A percentile compares a stretch with the other conserved stretches of the same genome.
Conservation (phyloP, 2,329 filamentous ascomycete genomes). For the Pseudogymnoascus sp. region DNA sequence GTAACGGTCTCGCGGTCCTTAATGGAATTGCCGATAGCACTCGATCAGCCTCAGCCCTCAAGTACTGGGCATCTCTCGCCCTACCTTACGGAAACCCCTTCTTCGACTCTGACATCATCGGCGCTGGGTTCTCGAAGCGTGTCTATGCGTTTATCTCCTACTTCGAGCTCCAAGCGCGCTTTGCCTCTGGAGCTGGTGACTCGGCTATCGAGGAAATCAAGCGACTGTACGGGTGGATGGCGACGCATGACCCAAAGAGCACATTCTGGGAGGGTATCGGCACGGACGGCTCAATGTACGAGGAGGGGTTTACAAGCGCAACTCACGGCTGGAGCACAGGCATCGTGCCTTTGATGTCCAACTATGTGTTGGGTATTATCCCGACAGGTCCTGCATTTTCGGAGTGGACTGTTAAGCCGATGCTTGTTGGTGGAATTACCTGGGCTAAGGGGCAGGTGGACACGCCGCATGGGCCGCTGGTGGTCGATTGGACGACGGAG, state of each 20-base stretch:
- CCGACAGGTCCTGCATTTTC: slow-evolving; percentile 38
- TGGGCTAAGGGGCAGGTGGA: slow-evolving; percentile 39
- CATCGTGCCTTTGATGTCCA: slow-evolving; percentile 38
- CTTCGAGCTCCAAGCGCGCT: slow-evolving; percentile 44
- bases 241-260: slow-evolving; percentile 35
- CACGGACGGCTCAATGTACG: slow-evolving; percentile 34
- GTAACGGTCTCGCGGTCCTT: slow-evolving; percentile 41
- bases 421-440: slow-evolving; percentile 26
- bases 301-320: slow-evolving; percentile 39
- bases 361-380: slow-evolving; percentile 39
- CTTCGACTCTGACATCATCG: slow-evolving; percentile 38
- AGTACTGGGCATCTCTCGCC: slow-evolving; percentile 32
- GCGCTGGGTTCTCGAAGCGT: slow-evolving; percentile 33
- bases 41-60: slow-evolving; percentile 29
- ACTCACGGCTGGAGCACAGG: slow-evolving; percentile 46
- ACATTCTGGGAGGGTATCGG: slow-evolving; percentile 47
- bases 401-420: slow-evolving; percentile 34
- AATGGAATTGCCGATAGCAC: slow-evolving; percentile 28
- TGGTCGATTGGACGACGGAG: slow-evolving; percentile 32
- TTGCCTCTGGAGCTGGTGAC: slow-evolving; percentile 28
- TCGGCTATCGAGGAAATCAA: slow-evolving; percentile 38
- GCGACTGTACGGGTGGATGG: slow-evolving; percentile 44
- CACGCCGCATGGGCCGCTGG: slow-evolving; percentile 33
- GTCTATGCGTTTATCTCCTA: slow-evolving; percentile 46
- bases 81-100: slow-evolving; percentile 43